A percentile compares a stretch with the other conserved stretches of the same genome.
Evolutionary conservation across 2,329 filamentous ascomycete species (phyloP).

Genomic region (Alternaria tenuissima): DNA sequence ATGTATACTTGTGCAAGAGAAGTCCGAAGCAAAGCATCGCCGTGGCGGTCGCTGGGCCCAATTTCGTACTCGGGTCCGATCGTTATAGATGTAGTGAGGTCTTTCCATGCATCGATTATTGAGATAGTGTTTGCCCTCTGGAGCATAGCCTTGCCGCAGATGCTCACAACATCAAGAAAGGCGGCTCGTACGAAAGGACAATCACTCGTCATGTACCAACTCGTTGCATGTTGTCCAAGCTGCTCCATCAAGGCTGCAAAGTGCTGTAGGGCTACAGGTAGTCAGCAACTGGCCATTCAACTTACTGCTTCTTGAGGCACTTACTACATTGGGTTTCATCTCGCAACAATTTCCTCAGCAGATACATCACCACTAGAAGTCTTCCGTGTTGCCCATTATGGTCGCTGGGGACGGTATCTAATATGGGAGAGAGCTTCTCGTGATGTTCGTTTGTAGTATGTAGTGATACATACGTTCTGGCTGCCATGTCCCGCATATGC

Average conservation of each 20-base stretch:
- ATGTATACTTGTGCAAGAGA: constrained; percentile 37
- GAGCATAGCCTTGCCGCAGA: constrained; percentile 35
- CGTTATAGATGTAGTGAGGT: constrained; percentile 25
- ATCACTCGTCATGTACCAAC: constrained; percentile 26
- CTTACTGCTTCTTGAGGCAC: constrained; percentile 1
- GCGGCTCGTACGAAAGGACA: constrained; percentile 48
- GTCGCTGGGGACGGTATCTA: constrained; percentile 20
- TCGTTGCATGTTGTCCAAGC: constrained; percentile 20
- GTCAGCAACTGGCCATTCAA: constrained; percentile 7
- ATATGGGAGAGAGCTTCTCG: constrained; percentile 28
- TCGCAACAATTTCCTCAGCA: constrained; percentile 35
- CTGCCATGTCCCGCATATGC: constrained; percentile 84
- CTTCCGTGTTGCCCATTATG: constrained; percentile 44
- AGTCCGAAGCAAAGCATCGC: constrained; percentile 27
- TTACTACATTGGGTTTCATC: constrained; percentile 20
- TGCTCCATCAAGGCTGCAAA: constrained; percentile 31
- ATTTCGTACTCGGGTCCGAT: constrained; percentile 33
- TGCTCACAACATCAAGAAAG: constrained; percentile 48
- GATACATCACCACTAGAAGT: constrained; percentile 44
- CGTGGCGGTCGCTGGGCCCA: constrained; percentile 10
- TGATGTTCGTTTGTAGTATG: constrained; percentile 34
- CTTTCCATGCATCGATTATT: constrained; percentile 30
- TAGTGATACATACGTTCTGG: constrained; percentile 67
- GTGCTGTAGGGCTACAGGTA: constrained; percentile 20
- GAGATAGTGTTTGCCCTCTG: constrained; percentile 27